These are phyloP conservation scores for Phytophthora brassicae DNA, from an alignment of 352 stramenopile species.

Conservation along the genomic window DNA sequence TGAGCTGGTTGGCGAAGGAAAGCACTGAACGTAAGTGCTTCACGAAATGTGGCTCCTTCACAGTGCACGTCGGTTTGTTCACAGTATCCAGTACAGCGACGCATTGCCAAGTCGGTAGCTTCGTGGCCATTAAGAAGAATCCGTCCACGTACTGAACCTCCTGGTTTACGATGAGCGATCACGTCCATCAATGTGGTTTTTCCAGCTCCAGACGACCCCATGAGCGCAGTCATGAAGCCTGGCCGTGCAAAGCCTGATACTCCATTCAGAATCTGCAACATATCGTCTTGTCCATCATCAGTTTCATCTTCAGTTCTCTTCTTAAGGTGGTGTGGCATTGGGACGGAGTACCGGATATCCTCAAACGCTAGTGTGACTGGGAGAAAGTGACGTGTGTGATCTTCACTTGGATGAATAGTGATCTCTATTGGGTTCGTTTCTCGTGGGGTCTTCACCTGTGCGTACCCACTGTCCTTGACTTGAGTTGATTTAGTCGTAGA, in stretches of 20 bases:
- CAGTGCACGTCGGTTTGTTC: constrained; percentile 52
- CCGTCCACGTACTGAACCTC: constrained; percentile 37
- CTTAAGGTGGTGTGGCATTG: constrained; percentile 34
- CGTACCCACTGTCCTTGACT: constrained; percentile 12
- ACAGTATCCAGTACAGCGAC: constrained; percentile 50
- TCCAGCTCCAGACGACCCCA: constrained; percentile 55
- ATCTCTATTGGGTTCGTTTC: constrained; percentile 17
- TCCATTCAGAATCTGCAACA: constrained; percentile 80
- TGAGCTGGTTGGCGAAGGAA: constrained; percentile 62
- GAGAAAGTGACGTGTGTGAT: constrained; percentile 28
- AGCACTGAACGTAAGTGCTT: constrained; percentile 90
- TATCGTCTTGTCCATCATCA: constrained; percentile 23
- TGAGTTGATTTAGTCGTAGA: constrained; percentile 1
- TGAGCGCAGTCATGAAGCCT: constrained; percentile 59
- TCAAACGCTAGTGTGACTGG: constrained; percentile 48
- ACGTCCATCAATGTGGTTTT: constrained; percentile 46
- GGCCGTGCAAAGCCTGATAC: constrained; percentile 57
- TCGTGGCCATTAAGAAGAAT: constrained; percentile 59
- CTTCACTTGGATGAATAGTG: constrained; percentile 11
- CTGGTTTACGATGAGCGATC: constrained; percentile 41
- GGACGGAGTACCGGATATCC: constrained; percentile 43
- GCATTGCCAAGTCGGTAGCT: constrained; percentile 47
- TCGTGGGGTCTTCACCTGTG: constrained; percentile 30
- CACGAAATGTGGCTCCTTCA: constrained; percentile 78
- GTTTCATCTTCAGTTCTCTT: constrained; percentile 1